A percentile compares a stretch with the other conserved stretches of the same genome.
Conservation (phyloP, 495 filamentous ascomycete species). For the Penicillium nucicola region DNA sequence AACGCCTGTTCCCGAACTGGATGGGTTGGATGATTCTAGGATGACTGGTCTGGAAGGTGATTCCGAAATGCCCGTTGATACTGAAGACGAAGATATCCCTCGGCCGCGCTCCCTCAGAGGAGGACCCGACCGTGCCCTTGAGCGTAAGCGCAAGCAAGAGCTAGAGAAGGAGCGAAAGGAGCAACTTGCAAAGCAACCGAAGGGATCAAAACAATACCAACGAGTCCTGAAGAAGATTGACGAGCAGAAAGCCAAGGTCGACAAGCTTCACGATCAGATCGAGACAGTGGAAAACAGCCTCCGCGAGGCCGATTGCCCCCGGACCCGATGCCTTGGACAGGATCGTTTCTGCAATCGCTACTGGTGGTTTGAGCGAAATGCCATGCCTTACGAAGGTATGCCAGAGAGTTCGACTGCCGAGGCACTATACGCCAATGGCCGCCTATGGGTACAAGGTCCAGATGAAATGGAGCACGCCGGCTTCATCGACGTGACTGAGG, state of each 20-base stretch:
- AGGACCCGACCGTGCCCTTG: conserved; percentile 69
- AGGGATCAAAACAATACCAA: conserved; percentile 83
- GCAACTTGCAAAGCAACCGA: conserved; percentile 77
- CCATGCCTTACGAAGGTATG: conserved; percentile 91
- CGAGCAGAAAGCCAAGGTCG: conserved; percentile 73
- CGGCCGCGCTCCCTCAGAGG: conserved; percentile 72
- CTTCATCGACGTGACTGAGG: conserved; percentile 72
- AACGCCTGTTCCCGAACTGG: conserved; percentile 59
- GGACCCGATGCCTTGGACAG: conserved; percentile 82
- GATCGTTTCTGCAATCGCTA: conserved; percentile 98
- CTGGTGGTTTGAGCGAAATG: conserved; percentile 98
- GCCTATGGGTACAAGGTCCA: conserved; percentile 94
- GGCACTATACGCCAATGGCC: conserved; percentile 88
- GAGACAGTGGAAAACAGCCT: conserved; percentile 83
- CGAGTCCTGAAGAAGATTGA: conserved; percentile 85
- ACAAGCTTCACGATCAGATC: conserved; percentile 80
- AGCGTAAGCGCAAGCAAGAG: conserved; percentile 82
- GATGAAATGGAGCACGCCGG: conserved; percentile 85
- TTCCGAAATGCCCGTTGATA: conserved; percentile 49
- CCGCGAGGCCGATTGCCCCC: conserved; percentile 86
- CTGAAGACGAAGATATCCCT: conserved; percentile 59
- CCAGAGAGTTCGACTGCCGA: conserved; percentile 83
- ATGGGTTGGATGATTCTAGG: conserved; percentile 57
- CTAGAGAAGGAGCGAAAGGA: conserved; percentile 75
- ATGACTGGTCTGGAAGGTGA: conserved; percentile 65